Percentiles rank a stretch among this genome's conserved stretches.
phyloP scores from a whole-genome alignment of 1,284 basidiomycete genomes.

The Puccinia triticina region DNA sequence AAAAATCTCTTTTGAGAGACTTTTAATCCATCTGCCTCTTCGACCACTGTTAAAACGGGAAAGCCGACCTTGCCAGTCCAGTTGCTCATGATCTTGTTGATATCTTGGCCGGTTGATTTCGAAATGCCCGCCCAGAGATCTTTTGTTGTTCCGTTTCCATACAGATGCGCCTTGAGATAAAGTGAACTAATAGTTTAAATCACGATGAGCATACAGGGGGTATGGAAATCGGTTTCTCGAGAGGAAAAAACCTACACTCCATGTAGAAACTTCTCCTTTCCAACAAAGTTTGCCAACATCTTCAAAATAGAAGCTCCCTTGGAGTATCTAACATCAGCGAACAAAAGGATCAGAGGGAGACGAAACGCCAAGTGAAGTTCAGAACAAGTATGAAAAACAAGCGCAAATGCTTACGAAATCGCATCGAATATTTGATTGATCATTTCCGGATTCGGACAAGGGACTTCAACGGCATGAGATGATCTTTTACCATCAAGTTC shows the following conservation, averaged over 20 bases:
- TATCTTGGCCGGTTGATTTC: slow-evolving; percentile 75
- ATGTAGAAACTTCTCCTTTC: slow-evolving; percentile 71
- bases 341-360: background rate
- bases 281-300: slow-evolving; percentile 87
- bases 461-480: slow-evolving; percentile 93
- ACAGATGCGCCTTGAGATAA: slow-evolving; percentile 84
- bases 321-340: slow-evolving; percentile 48
- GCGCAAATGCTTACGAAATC: slow-evolving; percentile 62
- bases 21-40: slow-evolving; percentile 65
- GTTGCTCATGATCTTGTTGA: slow-evolving; percentile 81
- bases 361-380: slow-evolving; percentile 65
- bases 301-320: slow-evolving; percentile 71
- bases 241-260: slow-evolving; percentile 56
- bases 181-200: slow-evolving; percentile 64
- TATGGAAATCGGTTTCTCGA: background rate
- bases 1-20: slow-evolving; percentile 87
- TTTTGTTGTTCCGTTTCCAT: slow-evolving; percentile 79
- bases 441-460: slow-evolving; percentile 81
- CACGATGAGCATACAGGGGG: background rate
- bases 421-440: slow-evolving; percentile 85
- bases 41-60: slow-evolving; percentile 77
- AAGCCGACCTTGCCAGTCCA: slow-evolving; percentile 80
- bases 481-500: slow-evolving; percentile 84
- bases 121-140: slow-evolving; percentile 90
- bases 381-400: slow-evolving; percentile 68